phyloP scores from a whole-genome alignment of 371 early-diverging fungal genomes.

The Lichtheimia ramosa region DNA sequence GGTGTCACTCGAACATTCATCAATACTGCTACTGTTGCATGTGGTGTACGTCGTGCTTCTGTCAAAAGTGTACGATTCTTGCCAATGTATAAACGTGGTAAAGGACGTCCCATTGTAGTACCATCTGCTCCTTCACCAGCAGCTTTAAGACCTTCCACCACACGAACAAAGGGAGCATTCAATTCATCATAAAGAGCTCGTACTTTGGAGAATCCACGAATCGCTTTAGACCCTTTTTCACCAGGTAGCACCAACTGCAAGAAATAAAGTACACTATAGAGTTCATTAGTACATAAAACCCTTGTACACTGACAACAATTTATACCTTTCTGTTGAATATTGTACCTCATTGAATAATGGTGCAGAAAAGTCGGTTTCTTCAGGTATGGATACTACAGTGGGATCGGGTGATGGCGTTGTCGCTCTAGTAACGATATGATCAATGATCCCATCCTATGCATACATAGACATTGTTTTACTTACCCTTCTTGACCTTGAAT shows the following conservation, averaged over 20 bases:
- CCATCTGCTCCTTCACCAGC: neutral
- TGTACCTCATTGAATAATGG: constrained; percentile 2
- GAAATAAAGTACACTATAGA: constrained; percentile 27
- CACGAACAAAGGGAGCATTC: constrained; percentile 31
- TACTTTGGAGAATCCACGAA: constrained; percentile 31
- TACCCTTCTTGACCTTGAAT: constrained; percentile 20
- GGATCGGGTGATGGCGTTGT: constrained; percentile 9
- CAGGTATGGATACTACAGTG: constrained; percentile 7
- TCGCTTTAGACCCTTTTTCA: constrained; percentile 20
- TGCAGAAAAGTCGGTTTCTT: constrained; percentile 10
- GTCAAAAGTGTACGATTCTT: constrained; percentile 41
- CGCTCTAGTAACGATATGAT: neutral
- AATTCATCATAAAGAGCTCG: constrained; percentile 29
- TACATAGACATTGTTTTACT: neutral
- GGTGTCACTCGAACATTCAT: constrained; percentile 12
- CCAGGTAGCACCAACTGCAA: constrained; percentile 26
- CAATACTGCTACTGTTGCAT: constrained; percentile 28
- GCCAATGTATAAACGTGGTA: constrained; percentile 45
- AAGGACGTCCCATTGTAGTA: constrained; percentile 14
- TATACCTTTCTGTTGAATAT: constrained; percentile 4
- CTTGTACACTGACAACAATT: neutral
- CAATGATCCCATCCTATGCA: neutral
- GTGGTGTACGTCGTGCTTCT: constrained; percentile 27
- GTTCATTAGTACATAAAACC: neutral
- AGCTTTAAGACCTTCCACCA: constrained; percentile 11